Percentiles rank a stretch among this genome's conserved stretches.
Conservation (phyloP, 2,329 filamentous ascomycete genomes). For the Fusarium sp. region DNA sequence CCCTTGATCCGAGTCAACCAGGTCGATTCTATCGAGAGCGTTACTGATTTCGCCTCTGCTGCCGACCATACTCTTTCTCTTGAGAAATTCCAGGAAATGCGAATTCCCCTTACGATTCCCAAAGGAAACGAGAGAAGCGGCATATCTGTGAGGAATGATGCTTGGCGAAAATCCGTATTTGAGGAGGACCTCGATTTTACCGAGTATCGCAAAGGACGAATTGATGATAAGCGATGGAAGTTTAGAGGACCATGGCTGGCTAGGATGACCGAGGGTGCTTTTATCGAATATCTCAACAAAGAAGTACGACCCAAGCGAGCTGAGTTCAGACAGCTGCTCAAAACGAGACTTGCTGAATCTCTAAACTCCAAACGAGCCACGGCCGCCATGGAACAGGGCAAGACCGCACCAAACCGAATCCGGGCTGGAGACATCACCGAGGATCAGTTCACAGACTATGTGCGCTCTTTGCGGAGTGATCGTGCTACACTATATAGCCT, state of each 20-base stretch:
- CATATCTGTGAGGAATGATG: slow-evolving; percentile 20
- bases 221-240: slow-evolving; percentile 67
- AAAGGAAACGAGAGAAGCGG: slow-evolving; percentile 35
- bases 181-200: slow-evolving; percentile 67
- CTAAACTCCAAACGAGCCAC: slow-evolving; percentile 51
- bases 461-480: slow-evolving; percentile 63
- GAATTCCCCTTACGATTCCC: slow-evolving; percentile 72
- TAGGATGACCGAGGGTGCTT: slow-evolving; percentile 68
- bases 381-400: slow-evolving; percentile 52
- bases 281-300: slow-evolving; percentile 64
- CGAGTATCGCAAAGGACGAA: slow-evolving; percentile 47
- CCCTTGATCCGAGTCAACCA: slow-evolving; percentile 79
- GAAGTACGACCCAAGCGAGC: slow-evolving; percentile 61
- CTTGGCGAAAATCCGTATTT: slow-evolving; percentile 63
- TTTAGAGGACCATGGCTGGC: slow-evolving; percentile 74
- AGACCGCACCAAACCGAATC: slow-evolving; percentile 42
- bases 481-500: slow-evolving; percentile 60
- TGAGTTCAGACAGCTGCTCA: slow-evolving; percentile 65
- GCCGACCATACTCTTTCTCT: slow-evolving; percentile 83
- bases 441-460: slow-evolving; percentile 59
- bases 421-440: slow-evolving; percentile 56
- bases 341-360: slow-evolving; percentile 57
- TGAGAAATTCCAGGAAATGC: slow-evolving; percentile 86
- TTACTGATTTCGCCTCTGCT: slow-evolving; percentile 88
- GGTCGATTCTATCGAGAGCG: slow-evolving; percentile 85